These are phyloP conservation scores for Craspedostauros australis DNA, from an alignment of 108 stramenopile genomes.

Conservation along the genomic window DNA sequence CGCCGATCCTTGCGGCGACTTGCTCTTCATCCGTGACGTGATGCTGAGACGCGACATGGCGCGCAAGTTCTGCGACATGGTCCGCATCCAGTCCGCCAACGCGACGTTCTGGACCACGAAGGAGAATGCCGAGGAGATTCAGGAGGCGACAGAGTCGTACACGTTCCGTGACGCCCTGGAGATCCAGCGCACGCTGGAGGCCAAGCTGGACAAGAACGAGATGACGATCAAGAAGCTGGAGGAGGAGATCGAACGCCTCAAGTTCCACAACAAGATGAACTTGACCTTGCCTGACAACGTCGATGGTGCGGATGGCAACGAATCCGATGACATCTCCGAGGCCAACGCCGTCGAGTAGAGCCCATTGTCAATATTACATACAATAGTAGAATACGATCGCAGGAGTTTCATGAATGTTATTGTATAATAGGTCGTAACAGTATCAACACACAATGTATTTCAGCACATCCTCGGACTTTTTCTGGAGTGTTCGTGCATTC, in stretches of 20 bases:
- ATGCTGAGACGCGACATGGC: slow-evolving; percentile 28
- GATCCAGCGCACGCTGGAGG: slow-evolving; percentile 12
- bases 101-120: slow-evolving; percentile 30
- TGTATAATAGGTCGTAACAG: too few species aligned
- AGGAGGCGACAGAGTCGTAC: slow-evolving; percentile 9
- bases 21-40: slow-evolving; percentile 17
- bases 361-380: too few species aligned
- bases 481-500: neutral
- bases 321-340: too few species aligned
- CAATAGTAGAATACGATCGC: too few species aligned
- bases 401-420: too few species aligned
- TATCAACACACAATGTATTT: too few species aligned
- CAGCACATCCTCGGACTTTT: too few species aligned
- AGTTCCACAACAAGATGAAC: slow-evolving; percentile 22
- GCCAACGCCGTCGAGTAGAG: too few species aligned
- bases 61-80: slow-evolving; percentile 32
- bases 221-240: slow-evolving; percentile 21
- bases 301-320: too few species aligned
- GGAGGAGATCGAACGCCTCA: slow-evolving; percentile 18
- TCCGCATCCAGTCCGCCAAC: slow-evolving; percentile 31
- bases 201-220: slow-evolving; percentile 17
- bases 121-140: slow-evolving; percentile 11
- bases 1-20: slow-evolving; percentile 9
- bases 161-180: slow-evolving; percentile 22
- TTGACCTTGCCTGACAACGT: slow-evolving; percentile 13